Base-by-base conservation (phyloP, 2,329 filamentous ascomycete species). In the Alternaria angustiovoidea region DNA sequence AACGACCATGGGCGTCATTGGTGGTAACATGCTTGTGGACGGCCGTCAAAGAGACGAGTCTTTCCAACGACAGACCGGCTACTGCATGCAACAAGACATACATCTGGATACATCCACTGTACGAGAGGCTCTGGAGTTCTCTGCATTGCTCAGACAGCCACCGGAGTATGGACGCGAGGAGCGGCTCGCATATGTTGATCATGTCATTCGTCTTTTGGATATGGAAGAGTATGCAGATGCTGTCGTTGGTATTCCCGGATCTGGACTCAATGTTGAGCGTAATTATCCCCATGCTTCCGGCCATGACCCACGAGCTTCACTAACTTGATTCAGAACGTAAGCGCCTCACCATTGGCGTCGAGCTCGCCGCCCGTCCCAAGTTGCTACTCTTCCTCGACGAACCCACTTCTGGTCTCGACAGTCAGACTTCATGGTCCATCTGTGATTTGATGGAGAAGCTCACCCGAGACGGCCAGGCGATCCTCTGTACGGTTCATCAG, bases 401-500 rank as follows among this genome's bases (percentile, higher is more conserved):
- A 16, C 32, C 32, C 12, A 36, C 32, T 36, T 36, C 32, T 14
- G 32, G 32, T 14, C 32, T 36, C 12, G 32, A 36, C 6, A 14
- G 12, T 14, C 32, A 36, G 6, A 36, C 32, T 36, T 36, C 32
- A 36, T 36, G 32, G 32, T 14, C 32, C 32, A 36, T 36, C 32
- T 36, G 12, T 6, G 32, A 14, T 16, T 12, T 36, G 32, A 36
- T 36, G 12, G 14, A 36, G 32, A 36, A 36, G 32, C 32, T 36
- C 6, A 16, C 32, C 32, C 91, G 94, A 77, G 91, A 89, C 64
- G 94, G 94, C 14, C 76, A 78, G 54, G 94, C 94, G 52, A 92
- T 97, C 78, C 88, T 97, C 18, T 97, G 93, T 81, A 97, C 94
- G 0, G 97, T 97, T 61, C 94, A 98, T 78, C 94, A 98, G 89